Evolutionary conservation across 805 yeast genomes (phyloP).

Genomic region (Metschnikowia colocasiae): DNA sequence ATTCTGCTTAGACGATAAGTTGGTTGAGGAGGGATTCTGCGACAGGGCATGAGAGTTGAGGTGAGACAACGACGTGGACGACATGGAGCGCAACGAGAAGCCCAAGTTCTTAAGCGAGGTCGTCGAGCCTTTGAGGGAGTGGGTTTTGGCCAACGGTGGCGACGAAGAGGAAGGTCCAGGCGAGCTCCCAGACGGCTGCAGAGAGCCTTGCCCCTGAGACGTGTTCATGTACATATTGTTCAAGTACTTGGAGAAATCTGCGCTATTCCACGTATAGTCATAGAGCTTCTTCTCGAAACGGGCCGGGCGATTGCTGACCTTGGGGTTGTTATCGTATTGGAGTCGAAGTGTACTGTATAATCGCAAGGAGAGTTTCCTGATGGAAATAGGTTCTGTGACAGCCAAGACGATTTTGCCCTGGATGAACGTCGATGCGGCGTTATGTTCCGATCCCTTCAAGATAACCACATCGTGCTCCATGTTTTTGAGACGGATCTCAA

Average conservation of each 20-base stretch:
- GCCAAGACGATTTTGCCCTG: constrained; percentile 77
- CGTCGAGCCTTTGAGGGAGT: constrained; percentile 39
- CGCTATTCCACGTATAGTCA: constrained; percentile 76
- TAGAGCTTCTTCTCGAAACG: constrained; percentile 60
- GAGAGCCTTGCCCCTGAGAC: constrained; percentile 9
- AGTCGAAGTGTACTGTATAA: constrained; percentile 65
- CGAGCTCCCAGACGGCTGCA: constrained; percentile 1
- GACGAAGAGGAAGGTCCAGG: not conserved
- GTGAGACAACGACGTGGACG: constrained; percentile 24
- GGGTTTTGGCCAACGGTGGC: constrained; percentile 11
- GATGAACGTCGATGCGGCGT: constrained; percentile 72
- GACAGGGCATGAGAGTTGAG: constrained; percentile 12
- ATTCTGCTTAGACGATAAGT: constrained; percentile 23
- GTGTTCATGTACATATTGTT: constrained; percentile 27
- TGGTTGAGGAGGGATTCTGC: constrained; percentile 24
- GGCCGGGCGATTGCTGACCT: constrained; percentile 42
- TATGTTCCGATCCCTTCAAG: constrained; percentile 71
- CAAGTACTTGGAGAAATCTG: constrained; percentile 48
- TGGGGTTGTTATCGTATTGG: constrained; percentile 52
- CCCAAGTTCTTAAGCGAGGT: constrained; percentile 41
- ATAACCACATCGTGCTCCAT: constrained; percentile 75
- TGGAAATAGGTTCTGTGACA: constrained; percentile 66
- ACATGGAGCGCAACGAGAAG: constrained; percentile 31
- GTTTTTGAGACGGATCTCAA: constrained; percentile 57
- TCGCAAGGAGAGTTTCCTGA: constrained; percentile 61